These are phyloP conservation scores for Botryosphaeria agaves DNA, from an alignment of 2,329 filamentous ascomycete species.

Conservation along the genomic window DNA sequence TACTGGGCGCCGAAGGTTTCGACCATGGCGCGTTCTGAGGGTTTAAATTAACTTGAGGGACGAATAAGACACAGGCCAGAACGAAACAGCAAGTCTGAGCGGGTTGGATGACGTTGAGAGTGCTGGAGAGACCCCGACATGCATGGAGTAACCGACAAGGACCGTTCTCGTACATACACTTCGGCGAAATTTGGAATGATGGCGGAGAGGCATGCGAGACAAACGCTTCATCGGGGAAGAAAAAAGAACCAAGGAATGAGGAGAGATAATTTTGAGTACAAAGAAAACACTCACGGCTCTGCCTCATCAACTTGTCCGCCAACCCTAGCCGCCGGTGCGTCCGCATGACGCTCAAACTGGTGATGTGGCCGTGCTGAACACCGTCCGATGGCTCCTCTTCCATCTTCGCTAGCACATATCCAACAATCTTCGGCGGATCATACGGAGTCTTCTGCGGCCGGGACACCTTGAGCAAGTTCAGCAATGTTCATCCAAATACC, in stretches of 20 bases:
- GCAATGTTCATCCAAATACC: no score
- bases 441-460: slow-evolving; percentile 61
- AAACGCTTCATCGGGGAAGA: not conserved
- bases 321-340: slow-evolving; percentile 83
- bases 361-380: slow-evolving; percentile 89
- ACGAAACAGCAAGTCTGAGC: no score
- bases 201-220: no score
- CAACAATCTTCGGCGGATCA: slow-evolving; percentile 92
- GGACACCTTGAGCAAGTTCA: slow-evolving; percentile 45
- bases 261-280: slow-evolving; percentile 1
- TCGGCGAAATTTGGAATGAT: no score
- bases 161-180: no score
- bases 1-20: slow-evolving; percentile 85
- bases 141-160: no score
- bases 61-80: no score
- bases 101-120: no score
- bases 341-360: slow-evolving; percentile 85
- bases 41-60: no score
- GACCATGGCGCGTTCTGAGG: slow-evolving; percentile 78
- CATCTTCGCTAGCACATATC: slow-evolving; percentile 99
- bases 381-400: slow-evolving; percentile 92
- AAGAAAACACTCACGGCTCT: slow-evolving; percentile 82
- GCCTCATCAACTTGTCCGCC: slow-evolving; percentile 93
- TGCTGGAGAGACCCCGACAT: no score
- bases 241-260: not conserved